Evolutionary conservation across 176 grass and related monocot genomes (phyloP).

Genomic region (Aechmea fasciata): DNA sequence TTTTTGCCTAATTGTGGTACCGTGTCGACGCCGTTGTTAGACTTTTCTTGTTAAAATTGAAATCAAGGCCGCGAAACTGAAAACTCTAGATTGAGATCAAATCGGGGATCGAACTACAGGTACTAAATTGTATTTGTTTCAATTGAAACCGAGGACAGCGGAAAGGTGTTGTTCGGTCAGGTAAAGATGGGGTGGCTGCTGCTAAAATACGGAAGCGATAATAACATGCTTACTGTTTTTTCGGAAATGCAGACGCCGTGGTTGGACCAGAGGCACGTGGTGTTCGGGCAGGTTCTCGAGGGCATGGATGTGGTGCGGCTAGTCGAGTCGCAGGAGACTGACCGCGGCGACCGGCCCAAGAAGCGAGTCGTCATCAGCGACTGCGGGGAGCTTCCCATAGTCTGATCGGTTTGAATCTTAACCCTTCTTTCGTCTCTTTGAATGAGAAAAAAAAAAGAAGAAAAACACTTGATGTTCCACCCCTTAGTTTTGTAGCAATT

Average conservation of each 20-base stretch:
- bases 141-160: too few species aligned
- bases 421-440: neutral
- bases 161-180: neutral
- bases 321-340: slow-evolving; percentile 75
- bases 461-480: too few species aligned
- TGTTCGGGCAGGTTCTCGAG: slow-evolving; percentile 87
- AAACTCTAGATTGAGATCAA: too few species aligned
- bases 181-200: neutral
- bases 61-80: too few species aligned
- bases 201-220: neutral
- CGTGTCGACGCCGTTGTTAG: too few species aligned
- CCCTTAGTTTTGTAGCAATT: too few species aligned
- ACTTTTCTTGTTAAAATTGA: too few species aligned
- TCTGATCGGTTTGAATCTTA: slow-evolving; percentile 12
- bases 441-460: too few species aligned
- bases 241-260: slow-evolving; percentile 54
- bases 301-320: slow-evolving; percentile 61
- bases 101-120: too few species aligned
- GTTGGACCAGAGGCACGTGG: slow-evolving; percentile 81
- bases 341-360: slow-evolving; percentile 74
- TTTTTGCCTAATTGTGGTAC: too few species aligned
- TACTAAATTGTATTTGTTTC: too few species aligned
- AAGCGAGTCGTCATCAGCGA: slow-evolving; percentile 83
- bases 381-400: slow-evolving; percentile 72
- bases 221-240: neutral